A percentile compares a stretch with the other conserved stretches of the same genome.
Evolutionary conservation across 2,329 filamentous ascomycete genomes (phyloP).

Genomic region (Nemania sp.): DNA sequence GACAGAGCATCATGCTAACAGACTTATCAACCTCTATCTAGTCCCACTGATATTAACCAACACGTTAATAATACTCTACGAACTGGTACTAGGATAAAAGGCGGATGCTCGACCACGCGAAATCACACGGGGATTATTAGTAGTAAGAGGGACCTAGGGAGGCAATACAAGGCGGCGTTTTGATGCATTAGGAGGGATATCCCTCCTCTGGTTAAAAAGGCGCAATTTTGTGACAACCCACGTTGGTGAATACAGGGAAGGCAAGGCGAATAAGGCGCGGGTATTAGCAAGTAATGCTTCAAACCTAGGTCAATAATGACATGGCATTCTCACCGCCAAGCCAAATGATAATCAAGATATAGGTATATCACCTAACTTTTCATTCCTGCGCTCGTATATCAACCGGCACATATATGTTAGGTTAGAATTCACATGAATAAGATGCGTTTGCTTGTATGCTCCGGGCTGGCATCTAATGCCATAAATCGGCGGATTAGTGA

Average conservation of each 20-base stretch:
- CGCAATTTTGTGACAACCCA: background rate
- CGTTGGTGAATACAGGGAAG: background rate
- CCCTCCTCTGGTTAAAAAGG: background rate
- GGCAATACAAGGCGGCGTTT: constrained; percentile 5
- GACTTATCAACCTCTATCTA: constrained; percentile 52
- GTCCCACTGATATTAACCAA: constrained; percentile 89
- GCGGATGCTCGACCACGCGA: background rate
- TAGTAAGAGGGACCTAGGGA: background rate
- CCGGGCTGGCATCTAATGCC: constrained; percentile 1
- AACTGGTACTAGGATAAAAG: constrained; percentile 75
- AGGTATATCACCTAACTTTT: background rate
- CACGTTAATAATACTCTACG: constrained; percentile 84
- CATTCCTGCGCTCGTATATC: background rate
- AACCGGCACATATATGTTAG: background rate
- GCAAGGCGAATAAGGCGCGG: background rate
- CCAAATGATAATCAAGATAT: background rate
- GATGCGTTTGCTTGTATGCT: background rate
- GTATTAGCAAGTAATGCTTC: background rate
- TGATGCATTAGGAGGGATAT: background rate
- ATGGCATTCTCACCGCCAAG: background rate
- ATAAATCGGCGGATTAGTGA: constrained; percentile 11
- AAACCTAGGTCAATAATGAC: background rate
- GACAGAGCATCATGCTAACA: constrained; percentile 1
- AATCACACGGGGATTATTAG: background rate
- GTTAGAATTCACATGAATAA: background rate